phyloP scores from a whole-genome alignment of 2,329 filamentous ascomycete genomes.

The Aspergillus puulaauensis region DNA sequence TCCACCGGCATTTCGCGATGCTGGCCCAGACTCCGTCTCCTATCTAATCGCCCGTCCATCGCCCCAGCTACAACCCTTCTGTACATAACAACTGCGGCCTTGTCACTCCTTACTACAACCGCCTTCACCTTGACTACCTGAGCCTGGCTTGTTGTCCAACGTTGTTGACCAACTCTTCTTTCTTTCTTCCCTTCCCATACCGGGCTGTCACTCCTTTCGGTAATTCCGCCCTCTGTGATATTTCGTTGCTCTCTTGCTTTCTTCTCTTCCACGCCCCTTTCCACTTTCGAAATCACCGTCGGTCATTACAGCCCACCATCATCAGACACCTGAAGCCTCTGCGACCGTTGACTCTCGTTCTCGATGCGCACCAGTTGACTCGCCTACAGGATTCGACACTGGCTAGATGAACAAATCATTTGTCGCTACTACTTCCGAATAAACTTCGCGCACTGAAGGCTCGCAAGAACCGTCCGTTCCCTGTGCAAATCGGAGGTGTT shows the following conservation, averaged over 20 bases:
- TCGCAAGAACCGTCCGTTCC: neutral
- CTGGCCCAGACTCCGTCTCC: slow-evolving; percentile 6
- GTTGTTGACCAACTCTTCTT: slow-evolving; percentile 11
- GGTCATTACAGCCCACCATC: slow-evolving; percentile 7
- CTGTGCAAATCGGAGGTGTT: slow-evolving; percentile 7
- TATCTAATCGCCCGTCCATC: slow-evolving; percentile 9
- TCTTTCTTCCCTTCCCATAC: slow-evolving; percentile 8
- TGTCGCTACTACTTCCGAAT: neutral
- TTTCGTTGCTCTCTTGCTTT: neutral
- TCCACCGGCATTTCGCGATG: neutral
- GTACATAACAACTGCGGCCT: slow-evolving; percentile 5
- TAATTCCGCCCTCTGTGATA: slow-evolving; percentile 14
- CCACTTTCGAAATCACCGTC: neutral
- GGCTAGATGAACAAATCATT: slow-evolving; percentile 16
- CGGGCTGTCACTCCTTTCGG: slow-evolving; percentile 22
- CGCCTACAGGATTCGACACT: slow-evolving; percentile 1
- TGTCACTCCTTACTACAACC: slow-evolving; percentile 17
- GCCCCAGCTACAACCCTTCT: neutral
- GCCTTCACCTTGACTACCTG: slow-evolving; percentile 12
- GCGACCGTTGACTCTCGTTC: neutral
- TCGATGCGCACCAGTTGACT: slow-evolving; percentile 13
- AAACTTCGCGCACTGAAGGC: neutral
- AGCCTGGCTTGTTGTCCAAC: slow-evolving; percentile 14
- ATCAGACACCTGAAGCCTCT: slow-evolving; percentile 1
- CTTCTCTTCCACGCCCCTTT: neutral